Base-by-base conservation (phyloP, 768 basidiomycete genomes). In the Coprinellus micaceus region DNA sequence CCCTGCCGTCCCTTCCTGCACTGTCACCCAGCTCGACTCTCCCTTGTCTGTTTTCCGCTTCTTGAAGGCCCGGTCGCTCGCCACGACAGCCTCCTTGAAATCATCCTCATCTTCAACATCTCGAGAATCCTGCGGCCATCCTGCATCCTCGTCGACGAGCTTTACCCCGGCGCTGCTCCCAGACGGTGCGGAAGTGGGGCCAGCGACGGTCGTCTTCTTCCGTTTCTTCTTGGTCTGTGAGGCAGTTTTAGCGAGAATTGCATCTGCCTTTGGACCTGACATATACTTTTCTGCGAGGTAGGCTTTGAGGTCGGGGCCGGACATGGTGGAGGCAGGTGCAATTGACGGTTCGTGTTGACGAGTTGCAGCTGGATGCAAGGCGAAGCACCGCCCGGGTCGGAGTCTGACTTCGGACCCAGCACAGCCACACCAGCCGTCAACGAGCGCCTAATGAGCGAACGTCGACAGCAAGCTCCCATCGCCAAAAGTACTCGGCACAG, bases 181-280 rank as follows among this genome's bases (percentile, higher is more conserved):
- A n/a, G 19, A 24, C 15, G 17, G 26, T 17, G 39, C 29, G 37
- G 22, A n/a, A 33, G 22, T 17, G 26, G 48, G 17, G 3, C 28
- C 19, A 10, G 66, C 37, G 26, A 69, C 54, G 19, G 65, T 52
- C 17, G 61, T 57, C 12, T 70, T 78, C 70, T 88, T 89, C 52
- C 85, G 80, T 71, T 89, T 92, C 78, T 91, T 92, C 75, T 88
- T 90, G 71, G 87, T 88, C 67, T 79, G 80, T 0, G 75, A 73
- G 2, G 72, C 76, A 0, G 81, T 69, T 44, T 83, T 83, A 3
- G 94, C 77, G 7, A 98, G 78, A 60, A 98, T 98, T 5, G 93
- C 94, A 62, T 98, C 96, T 2, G 95, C 94, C 65, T 98, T 98
- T 0, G 92, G 85, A 1, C 96, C 96, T 4, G 94, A 86, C 94